phyloP scores from a whole-genome alignment of 306 rosid species.

The Geum urbanum region DNA sequence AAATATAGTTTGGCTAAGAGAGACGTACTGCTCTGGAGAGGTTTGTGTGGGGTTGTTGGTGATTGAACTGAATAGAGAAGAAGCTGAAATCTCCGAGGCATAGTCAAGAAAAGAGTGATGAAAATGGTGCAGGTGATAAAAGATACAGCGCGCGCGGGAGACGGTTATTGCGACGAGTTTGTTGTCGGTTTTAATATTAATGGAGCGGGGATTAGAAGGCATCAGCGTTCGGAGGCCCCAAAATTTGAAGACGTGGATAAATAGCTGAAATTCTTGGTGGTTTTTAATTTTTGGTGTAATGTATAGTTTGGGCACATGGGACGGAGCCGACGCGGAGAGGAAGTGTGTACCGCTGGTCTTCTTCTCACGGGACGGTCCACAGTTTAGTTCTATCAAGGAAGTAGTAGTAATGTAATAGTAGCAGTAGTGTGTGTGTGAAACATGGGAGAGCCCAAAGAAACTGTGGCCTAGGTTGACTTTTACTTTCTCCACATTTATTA shows the following conservation, averaged over 20 bases:
- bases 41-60: constrained; percentile 28
- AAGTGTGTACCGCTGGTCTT: too few relatives aligned
- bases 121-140: neutral
- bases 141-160: neutral
- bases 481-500: too few relatives aligned
- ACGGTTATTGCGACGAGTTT: too few relatives aligned
- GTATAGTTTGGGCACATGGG: constrained; percentile 44
- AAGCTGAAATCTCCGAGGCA: constrained; percentile 18
- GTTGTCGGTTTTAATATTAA: neutral
- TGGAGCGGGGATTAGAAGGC: neutral
- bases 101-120: neutral
- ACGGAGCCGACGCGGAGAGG: constrained; percentile 51
- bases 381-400: too few relatives aligned
- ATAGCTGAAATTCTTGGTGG: too few relatives aligned
- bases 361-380: neutral
- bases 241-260: constrained; percentile 53
- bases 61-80: constrained; percentile 1
- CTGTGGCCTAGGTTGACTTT: too few relatives aligned
- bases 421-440: too few relatives aligned
- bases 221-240: constrained; percentile 53
- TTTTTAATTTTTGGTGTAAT: neutral
- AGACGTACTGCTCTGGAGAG: too few relatives aligned
- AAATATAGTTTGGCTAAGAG: too few relatives aligned
- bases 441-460: too few relatives aligned
- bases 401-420: too few relatives aligned